Evolutionary conservation across 1,284 basidiomycete genomes (phyloP).

Genomic region (Lignosus rhinocerotis): DNA sequence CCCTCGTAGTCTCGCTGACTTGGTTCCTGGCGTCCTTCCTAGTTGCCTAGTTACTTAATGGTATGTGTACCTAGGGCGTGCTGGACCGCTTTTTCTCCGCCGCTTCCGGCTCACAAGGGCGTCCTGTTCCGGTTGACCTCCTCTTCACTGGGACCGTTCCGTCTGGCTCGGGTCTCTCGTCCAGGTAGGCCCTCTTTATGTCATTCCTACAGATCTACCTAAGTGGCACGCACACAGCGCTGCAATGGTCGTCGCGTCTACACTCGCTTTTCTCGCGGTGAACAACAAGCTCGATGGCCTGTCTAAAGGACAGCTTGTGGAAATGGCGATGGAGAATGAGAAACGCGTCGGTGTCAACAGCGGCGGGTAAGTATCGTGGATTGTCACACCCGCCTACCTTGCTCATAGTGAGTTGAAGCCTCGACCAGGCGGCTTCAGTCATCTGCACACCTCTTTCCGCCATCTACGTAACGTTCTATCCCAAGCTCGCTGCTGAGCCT

Average conservation of each 20-base stretch:
- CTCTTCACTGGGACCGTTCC: conserved; percentile 81
- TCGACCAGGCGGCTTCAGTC: conserved; percentile 85
- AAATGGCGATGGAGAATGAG: conserved; percentile 81
- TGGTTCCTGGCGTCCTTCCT: too few species aligned
- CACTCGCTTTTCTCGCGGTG: conserved; percentile 73
- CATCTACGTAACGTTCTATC: conserved; percentile 82
- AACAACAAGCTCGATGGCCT: conserved; percentile 64
- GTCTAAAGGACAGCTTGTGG: conserved; percentile 71
- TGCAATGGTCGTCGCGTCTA: conserved; percentile 84
- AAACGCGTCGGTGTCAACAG: conserved; percentile 83
- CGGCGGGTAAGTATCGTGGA: conserved; percentile 55
- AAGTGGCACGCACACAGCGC: conserved; percentile 49
- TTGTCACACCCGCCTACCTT: neutral
- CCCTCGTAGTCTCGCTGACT: too few species aligned
- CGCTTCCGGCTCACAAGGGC: conserved; percentile 9
- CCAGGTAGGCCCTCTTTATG: conserved; percentile 41
- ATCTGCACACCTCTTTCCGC: conserved; percentile 70
- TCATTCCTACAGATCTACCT: neutral
- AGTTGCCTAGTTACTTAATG: too few species aligned
- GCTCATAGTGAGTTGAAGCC: conserved; percentile 39
- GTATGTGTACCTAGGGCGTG: conserved; percentile 56
- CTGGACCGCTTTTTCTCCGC: conserved; percentile 62
- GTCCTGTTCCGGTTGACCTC: conserved; percentile 63
- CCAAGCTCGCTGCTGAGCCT: conserved; percentile 64
- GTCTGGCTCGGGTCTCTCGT: conserved; percentile 78